Conservation (phyloP, 2,329 filamentous ascomycete genomes). For the Xylariaceae sp. region DNA sequence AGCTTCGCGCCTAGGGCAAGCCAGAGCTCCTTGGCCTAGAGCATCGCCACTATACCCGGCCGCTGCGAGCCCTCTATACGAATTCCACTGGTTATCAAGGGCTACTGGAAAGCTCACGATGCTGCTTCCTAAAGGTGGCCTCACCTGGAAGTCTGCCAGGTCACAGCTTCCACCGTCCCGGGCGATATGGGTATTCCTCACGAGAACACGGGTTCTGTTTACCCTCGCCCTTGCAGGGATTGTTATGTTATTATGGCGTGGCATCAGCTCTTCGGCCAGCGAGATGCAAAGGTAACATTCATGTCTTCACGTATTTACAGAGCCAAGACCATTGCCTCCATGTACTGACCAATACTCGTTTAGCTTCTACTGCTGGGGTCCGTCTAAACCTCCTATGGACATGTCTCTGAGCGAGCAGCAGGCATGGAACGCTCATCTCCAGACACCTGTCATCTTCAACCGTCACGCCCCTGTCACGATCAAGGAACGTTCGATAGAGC, state of each 20-base stretch:
- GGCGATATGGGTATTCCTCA: slow-evolving; percentile 64
- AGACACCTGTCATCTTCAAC: slow-evolving; percentile 95
- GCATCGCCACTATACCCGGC: slow-evolving; percentile 2
- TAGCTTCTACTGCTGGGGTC: slow-evolving; percentile 97
- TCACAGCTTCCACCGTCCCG: slow-evolving; percentile 71
- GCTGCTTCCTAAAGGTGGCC: slow-evolving; percentile 84
- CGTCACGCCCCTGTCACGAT: slow-evolving; percentile 83
- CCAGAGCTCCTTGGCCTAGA: background rate
- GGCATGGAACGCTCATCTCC: slow-evolving; percentile 80
- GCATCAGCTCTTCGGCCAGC: slow-evolving; percentile 70
- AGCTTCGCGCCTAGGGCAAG: background rate
- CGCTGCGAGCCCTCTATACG: slow-evolving; percentile 19
- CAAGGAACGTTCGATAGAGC: slow-evolving; percentile 72
- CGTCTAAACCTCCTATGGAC: slow-evolving; percentile 89
- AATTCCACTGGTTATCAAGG: slow-evolving; percentile 37
- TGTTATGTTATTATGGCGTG: slow-evolving; percentile 80
- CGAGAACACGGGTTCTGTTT: slow-evolving; percentile 72
- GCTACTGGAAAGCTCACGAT: slow-evolving; percentile 51
- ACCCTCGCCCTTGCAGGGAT: slow-evolving; percentile 65
- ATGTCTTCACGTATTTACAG: slow-evolving; percentile 1
- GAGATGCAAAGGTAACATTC: slow-evolving; percentile 79
- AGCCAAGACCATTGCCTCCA: slow-evolving; percentile 5
- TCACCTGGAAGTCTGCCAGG: slow-evolving; percentile 88
- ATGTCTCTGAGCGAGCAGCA: slow-evolving; percentile 90
- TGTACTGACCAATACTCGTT: slow-evolving; percentile 21